phyloP scores from a whole-genome alignment of 306 rosid species.

The Gillenia trifoliata region DNA sequence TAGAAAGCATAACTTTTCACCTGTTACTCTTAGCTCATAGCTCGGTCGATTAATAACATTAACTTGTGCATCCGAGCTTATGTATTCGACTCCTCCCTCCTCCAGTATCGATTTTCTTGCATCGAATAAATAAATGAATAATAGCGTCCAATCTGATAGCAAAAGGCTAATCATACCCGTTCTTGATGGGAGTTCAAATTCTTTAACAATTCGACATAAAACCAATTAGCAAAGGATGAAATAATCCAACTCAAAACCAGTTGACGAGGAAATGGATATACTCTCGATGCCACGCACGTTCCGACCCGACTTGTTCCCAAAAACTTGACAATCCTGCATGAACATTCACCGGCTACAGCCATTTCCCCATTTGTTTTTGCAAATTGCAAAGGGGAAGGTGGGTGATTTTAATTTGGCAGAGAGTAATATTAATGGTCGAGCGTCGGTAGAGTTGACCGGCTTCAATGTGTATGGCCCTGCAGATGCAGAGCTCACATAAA shows the following conservation, averaged over 20 bases:
- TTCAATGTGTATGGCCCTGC: not conserved
- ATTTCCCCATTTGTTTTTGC: not conserved
- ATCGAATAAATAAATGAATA: too few species aligned
- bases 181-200: too few species aligned
- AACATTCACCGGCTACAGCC: not conserved
- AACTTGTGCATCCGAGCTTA: too few species aligned
- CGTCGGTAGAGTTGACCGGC: slow-evolving; percentile 14
- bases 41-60: too few species aligned
- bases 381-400: slow-evolving; percentile 9
- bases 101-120: too few species aligned
- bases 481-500: not conserved
- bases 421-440: not conserved
- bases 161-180: too few species aligned
- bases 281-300: not conserved
- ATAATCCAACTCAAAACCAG: not conserved
- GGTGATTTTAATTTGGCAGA: not conserved
- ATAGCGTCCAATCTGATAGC: too few species aligned
- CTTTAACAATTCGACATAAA: not conserved
- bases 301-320: not conserved
- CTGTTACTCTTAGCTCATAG: too few species aligned
- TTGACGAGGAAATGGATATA: not conserved
- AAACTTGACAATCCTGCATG: not conserved
- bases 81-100: too few species aligned
- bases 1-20: too few species aligned
- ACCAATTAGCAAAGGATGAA: not conserved